phyloP scores from a whole-genome alignment of 202 grass and related monocot genomes.

The Panicum virgatum region DNA sequence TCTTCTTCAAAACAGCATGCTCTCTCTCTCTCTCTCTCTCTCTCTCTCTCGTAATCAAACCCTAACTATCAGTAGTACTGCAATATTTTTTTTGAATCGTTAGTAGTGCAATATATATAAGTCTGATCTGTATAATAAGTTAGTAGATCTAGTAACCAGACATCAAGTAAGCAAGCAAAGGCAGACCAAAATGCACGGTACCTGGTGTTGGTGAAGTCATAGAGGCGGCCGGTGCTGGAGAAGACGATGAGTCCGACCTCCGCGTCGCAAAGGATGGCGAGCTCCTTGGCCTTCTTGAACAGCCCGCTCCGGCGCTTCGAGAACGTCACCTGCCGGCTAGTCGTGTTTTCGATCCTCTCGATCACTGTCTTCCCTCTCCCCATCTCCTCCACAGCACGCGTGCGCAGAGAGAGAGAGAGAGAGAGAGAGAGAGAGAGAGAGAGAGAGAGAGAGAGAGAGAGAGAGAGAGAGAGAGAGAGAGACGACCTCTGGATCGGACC shows the following conservation, averaged over 20 bases:
- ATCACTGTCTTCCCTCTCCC: constrained; percentile 4
- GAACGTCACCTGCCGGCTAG: background rate
- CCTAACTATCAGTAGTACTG: background rate
- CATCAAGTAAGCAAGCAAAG: background rate
- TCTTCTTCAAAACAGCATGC: no score
- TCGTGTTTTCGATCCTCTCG: background rate
- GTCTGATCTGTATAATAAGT: background rate
- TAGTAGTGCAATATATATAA: background rate
- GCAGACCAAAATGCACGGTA: background rate
- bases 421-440: background rate
- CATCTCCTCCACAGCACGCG: background rate
- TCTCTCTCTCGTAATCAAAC: background rate
- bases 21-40: background rate
- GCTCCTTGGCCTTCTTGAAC: constrained; percentile 12
- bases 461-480: background rate
- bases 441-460: background rate
- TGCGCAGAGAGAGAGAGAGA: background rate
- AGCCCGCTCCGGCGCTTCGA: background rate
- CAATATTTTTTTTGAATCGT: no score
- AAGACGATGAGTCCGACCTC: background rate
- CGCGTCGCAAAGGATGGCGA: background rate
- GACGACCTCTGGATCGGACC: background rate
- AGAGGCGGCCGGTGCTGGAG: background rate
- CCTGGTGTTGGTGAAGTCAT: constrained; percentile 7
- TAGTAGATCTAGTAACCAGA: background rate